Conservation (phyloP, 164 flowering plant species). For the Chimonanthus salicifolius region DNA sequence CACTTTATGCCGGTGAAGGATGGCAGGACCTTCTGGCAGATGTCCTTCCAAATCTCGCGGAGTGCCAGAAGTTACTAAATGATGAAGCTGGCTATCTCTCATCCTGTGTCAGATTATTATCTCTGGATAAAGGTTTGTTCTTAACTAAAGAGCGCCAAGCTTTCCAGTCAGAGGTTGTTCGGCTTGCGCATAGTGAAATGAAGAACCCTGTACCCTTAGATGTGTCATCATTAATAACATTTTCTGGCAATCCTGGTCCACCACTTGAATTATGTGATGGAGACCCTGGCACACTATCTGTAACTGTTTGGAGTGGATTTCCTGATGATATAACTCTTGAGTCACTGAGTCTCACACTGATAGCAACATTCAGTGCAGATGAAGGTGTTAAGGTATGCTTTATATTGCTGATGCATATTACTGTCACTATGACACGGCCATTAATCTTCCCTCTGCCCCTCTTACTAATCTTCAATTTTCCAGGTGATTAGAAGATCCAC, state of each 20-base stretch:
- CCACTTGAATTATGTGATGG: conserved; percentile 89
- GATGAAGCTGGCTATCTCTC: conserved; percentile 95
- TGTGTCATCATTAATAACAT: conserved; percentile 90
- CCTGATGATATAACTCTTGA: conserved; percentile 97
- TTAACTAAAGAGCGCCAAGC: conserved; percentile 78
- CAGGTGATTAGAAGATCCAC: conserved; percentile 71
- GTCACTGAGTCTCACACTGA: conserved; percentile 75
- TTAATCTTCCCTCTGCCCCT: neutral
- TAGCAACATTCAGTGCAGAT: conserved; percentile 52
- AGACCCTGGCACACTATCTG: conserved; percentile 88
- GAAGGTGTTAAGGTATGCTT: conserved; percentile 68
- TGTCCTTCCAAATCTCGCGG: conserved; percentile 93
- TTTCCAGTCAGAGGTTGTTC: conserved; percentile 85
- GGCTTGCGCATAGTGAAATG: conserved; percentile 94
- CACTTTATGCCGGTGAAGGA: conserved; percentile 98
- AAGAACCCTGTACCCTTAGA: conserved; percentile 91
- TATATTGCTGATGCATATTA: neutral
- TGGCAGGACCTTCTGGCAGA: conserved; percentile 97
- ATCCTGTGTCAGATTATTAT: conserved; percentile 89
- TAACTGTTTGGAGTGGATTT: conserved; percentile 96
- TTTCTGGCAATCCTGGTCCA: conserved; percentile 90
- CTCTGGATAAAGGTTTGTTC: conserved; percentile 81
- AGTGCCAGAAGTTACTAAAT: conserved; percentile 87
- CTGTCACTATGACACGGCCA: neutral
- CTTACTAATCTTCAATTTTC: conserved; percentile 11